Conservation (phyloP, 202 grass and related monocot species). For the Zoysia matrella region DNA sequence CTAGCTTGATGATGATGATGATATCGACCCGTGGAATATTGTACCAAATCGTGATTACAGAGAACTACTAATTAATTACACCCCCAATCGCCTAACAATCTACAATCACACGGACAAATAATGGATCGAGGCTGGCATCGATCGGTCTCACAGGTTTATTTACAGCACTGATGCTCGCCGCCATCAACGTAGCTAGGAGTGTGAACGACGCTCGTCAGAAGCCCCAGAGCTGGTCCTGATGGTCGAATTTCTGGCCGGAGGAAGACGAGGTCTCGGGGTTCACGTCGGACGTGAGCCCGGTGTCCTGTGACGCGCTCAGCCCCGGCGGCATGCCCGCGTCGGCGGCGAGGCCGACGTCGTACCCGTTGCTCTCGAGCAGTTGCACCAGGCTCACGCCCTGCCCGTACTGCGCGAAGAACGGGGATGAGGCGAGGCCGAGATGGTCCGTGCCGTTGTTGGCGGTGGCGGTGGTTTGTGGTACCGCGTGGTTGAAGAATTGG, state of each 20-base stretch:
- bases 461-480: not conserved
- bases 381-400: not conserved
- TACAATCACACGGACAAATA: constrained; percentile 31
- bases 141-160: constrained; percentile 36
- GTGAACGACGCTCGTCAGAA: constrained; percentile 19
- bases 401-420: constrained; percentile 48
- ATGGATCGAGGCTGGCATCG: constrained; percentile 1
- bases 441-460: constrained; percentile 2
- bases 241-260: constrained; percentile 46
- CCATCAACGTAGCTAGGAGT: not conserved
- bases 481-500: constrained; percentile 43
- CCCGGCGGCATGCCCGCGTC: too few species aligned
- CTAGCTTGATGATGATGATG: not conserved
- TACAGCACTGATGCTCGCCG: constrained; percentile 41
- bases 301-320: not conserved
- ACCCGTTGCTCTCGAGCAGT: too few species aligned
- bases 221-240: constrained; percentile 51
- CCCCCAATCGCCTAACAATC: constrained; percentile 38
- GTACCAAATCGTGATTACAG: constrained; percentile 15
- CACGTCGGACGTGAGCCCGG: constrained; percentile 63
- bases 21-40: not conserved
- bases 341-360: too few species aligned
- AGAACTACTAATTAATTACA: constrained; percentile 38
- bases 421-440: constrained; percentile 22
- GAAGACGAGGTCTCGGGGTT: constrained; percentile 70